Evolutionary conservation across 2,329 filamentous ascomycete species (phyloP).

Genomic region (Paraphaeosphaeria minitans): DNA sequence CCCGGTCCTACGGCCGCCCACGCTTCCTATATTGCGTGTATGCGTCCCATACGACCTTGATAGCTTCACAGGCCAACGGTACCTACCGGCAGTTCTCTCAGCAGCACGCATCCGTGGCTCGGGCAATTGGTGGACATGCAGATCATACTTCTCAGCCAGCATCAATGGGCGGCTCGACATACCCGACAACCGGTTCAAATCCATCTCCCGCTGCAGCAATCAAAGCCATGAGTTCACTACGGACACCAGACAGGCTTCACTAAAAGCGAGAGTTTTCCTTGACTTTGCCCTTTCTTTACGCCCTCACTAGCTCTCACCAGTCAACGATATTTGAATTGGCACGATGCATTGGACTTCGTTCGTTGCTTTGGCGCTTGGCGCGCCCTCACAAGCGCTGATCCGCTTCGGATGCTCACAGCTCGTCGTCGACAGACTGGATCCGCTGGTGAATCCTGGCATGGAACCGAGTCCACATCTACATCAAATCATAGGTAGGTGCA

Average conservation of each 20-base stretch:
- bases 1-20: conserved; percentile 6
- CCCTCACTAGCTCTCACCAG: not conserved
- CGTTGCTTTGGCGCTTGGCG: conserved; percentile 20
- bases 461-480: conserved; percentile 29
- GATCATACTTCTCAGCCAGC: not conserved
- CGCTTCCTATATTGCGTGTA: conserved; percentile 4
- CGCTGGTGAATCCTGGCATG: conserved; percentile 34
- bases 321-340: not conserved
- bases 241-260: not conserved
- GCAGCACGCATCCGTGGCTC: not conserved
- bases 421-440: conserved; percentile 25
- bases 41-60: conserved; percentile 1
- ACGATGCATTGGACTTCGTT: conserved; percentile 26
- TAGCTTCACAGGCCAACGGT: not conserved
- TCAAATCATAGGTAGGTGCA: conserved; percentile 27
- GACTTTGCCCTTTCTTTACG: not conserved
- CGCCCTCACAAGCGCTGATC: conserved; percentile 24
- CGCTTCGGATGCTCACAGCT: conserved; percentile 21
- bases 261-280: conserved; percentile 1
- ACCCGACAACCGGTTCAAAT: not conserved
- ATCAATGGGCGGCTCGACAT: not conserved
- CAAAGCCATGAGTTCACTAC: not conserved
- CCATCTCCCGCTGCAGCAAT: not conserved
- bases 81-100: conserved; percentile 6
- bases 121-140: not conserved